These are phyloP conservation scores for Pichia manshurica DNA, from an alignment of 805 yeast genomes.

Conservation along the genomic window DNA sequence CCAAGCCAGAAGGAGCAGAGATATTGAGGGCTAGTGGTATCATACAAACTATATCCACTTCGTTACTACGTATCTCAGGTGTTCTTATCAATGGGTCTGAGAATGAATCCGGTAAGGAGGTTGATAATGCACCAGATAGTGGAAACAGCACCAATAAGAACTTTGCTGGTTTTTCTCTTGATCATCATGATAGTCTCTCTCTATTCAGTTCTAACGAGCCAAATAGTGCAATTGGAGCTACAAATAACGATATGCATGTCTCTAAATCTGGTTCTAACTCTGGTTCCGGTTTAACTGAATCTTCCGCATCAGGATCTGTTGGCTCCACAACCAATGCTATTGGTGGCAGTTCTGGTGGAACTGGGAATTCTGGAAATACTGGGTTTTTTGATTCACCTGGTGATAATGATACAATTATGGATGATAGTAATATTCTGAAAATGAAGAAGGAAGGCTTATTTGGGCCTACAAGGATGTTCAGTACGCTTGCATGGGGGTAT, in stretches of 20 bases:
- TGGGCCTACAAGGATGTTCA: conserved; percentile 1
- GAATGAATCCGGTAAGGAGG: not conserved
- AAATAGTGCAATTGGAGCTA: not conserved
- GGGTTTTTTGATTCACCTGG: not conserved
- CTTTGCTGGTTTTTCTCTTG: not conserved
- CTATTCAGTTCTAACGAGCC: not conserved
- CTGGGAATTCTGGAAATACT: not conserved
- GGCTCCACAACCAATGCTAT: not conserved
- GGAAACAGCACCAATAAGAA: not conserved
- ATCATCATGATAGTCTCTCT: not conserved
- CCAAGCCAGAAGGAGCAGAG: conserved; percentile 18
- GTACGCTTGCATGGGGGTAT: conserved; percentile 10
- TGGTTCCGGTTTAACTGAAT: not conserved
- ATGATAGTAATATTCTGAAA: not conserved
- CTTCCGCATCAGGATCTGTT: not conserved
- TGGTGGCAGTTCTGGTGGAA: not conserved
- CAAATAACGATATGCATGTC: not conserved
- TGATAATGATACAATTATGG: not conserved
- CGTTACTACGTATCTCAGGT: conserved; percentile 1
- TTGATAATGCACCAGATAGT: not conserved
- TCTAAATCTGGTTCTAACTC: not conserved
- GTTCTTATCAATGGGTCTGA: not conserved
- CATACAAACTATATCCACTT: conserved; percentile 36
- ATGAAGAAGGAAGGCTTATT: conserved; percentile 7
- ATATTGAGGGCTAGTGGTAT: conserved; percentile 59